Evolutionary conservation across 805 yeast species (phyloP).

Genomic region (Wickerhamiella dianesei): DNA sequence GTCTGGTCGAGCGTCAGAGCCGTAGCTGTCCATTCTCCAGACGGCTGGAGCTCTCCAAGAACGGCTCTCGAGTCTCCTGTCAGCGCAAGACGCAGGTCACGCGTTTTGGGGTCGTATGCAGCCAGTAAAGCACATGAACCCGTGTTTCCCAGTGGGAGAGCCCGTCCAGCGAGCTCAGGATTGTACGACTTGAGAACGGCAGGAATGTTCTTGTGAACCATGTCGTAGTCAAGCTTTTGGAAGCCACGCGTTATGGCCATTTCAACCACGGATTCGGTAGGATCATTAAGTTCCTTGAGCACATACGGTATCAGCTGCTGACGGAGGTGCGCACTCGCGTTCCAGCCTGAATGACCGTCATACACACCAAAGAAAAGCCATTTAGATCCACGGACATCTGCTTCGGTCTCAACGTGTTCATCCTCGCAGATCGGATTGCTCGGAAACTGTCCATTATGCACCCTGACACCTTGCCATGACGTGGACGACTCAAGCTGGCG

Average conservation of each 20-base stretch:
- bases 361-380: constrained; percentile 67
- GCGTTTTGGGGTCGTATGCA: constrained; percentile 63
- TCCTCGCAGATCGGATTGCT: neutral
- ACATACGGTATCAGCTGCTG: constrained; percentile 63
- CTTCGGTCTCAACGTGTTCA: neutral
- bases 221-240: constrained; percentile 65
- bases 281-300: neutral
- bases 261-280: neutral
- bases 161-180: constrained; percentile 68
- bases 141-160: constrained; percentile 38
- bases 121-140: constrained; percentile 88
- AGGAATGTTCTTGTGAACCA: constrained; percentile 63
- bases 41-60: constrained; percentile 46
- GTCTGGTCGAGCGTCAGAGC: constrained; percentile 86
- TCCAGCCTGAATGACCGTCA: constrained; percentile 97
- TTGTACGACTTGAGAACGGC: constrained; percentile 39
- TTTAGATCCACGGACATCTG: constrained; percentile 55
- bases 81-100: constrained; percentile 71
- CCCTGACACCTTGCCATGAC: neutral
- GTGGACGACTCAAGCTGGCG: neutral
- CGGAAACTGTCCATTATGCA: neutral
- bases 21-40: constrained; percentile 71
- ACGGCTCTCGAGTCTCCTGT: constrained; percentile 93
- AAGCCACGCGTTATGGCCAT: constrained; percentile 67
- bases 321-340: constrained; percentile 67